A percentile compares a stretch with the other conserved stretches of the same genome.
These are phyloP conservation scores for Ilex aquifolium DNA, from an alignment of 257 asterid species.

Conservation along the genomic window DNA sequence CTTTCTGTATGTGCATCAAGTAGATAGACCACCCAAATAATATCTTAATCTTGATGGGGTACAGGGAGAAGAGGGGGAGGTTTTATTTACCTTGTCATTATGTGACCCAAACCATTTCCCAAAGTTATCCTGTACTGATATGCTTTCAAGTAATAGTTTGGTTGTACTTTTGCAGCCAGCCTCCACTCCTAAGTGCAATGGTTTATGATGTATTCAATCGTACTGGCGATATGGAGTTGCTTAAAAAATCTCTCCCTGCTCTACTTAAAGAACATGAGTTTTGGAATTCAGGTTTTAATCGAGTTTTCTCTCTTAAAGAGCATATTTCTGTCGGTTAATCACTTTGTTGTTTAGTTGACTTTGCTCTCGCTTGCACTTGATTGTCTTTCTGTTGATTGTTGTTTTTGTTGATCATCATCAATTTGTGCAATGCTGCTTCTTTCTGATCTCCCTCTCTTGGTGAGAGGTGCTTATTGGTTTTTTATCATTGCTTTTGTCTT, in stretches of 20 bases:
- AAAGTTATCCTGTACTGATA: neutral
- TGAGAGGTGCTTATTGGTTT: no score
- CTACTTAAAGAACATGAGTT: constrained; percentile 62
- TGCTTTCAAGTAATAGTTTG: constrained; percentile 7
- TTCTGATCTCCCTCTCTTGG: neutral
- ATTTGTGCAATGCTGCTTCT: neutral
- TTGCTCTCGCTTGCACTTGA: no score
- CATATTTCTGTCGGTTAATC: neutral
- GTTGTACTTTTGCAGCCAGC: constrained; percentile 53
- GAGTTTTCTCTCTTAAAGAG: neutral
- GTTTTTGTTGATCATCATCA: neutral
- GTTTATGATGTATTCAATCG: constrained; percentile 49
- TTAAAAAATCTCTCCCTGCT: constrained; percentile 63
- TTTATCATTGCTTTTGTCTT: neutral
- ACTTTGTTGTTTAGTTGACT: no score
- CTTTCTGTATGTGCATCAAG: no score
- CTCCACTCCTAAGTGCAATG: constrained; percentile 89
- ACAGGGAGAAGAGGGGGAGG: neutral
- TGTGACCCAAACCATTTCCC: neutral
- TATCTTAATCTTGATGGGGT: no score
- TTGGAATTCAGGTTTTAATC: constrained; percentile 71
- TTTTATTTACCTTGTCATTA: neutral
- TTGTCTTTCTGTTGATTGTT: neutral
- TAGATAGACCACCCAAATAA: no score
- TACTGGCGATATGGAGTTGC: constrained; percentile 51